Conservation (phyloP, 306 rosid genomes). For the Trifolium dubium region DNA sequence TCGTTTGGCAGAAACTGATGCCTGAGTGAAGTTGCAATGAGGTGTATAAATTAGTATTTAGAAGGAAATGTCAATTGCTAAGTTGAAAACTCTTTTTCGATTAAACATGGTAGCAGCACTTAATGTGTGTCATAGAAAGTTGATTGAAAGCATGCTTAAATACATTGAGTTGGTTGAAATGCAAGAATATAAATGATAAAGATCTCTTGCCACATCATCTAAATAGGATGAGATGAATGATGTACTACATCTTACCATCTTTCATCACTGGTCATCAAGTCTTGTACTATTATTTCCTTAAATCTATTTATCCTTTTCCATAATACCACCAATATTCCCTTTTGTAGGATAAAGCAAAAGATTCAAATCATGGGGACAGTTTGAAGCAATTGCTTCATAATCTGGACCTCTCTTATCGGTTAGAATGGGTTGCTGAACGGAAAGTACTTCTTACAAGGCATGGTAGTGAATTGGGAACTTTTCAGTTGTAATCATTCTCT, state of each 20-base stretch:
- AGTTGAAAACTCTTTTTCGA: slow-evolving; percentile 26
- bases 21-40: slow-evolving; percentile 28
- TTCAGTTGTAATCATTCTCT: slow-evolving; percentile 43
- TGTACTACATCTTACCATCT: slow-evolving; percentile 11
- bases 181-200: slow-evolving; percentile 18
- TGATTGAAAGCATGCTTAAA: slow-evolving; percentile 21
- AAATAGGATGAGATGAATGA: slow-evolving; percentile 41
- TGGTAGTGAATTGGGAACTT: slow-evolving; percentile 75
- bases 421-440: slow-evolving; percentile 73
- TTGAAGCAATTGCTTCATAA: slow-evolving; percentile 76
- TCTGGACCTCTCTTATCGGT: slow-evolving; percentile 84
- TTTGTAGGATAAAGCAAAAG: slow-evolving; percentile 56
- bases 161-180: slow-evolving; percentile 31
- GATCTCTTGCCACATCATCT: slow-evolving; percentile 4
- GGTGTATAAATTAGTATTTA: slow-evolving; percentile 23
- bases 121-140: slow-evolving; percentile 33
- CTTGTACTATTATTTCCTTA: slow-evolving; percentile 19
- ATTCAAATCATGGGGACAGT: slow-evolving; percentile 66
- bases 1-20: slow-evolving; percentile 13
- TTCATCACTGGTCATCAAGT: slow-evolving; percentile 14
- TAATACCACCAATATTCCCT: slow-evolving; percentile 23
- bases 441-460: slow-evolving; percentile 69
- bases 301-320: slow-evolving; percentile 36
- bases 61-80: slow-evolving; percentile 32
- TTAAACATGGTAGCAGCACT: slow-evolving; percentile 16